Conservation (phyloP, 257 asterid genomes). For the Fraxinus pennsylvanica region DNA sequence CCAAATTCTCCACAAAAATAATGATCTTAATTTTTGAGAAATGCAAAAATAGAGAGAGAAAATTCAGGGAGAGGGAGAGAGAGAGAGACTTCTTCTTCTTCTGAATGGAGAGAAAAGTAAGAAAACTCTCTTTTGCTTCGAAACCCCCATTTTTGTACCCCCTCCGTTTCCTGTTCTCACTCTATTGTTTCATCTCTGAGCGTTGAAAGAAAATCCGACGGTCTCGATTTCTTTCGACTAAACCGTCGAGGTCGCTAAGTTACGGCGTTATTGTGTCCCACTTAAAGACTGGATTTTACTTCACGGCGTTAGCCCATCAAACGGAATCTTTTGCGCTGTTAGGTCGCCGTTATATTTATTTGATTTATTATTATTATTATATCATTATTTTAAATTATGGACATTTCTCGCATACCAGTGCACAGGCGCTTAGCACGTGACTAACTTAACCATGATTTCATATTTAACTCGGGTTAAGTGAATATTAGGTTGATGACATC, state of each 20-base stretch:
- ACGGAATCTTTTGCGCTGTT: slow-evolving; percentile 50
- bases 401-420: slow-evolving; percentile 40
- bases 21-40: slow-evolving; percentile 11
- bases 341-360: slow-evolving; percentile 14
- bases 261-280: slow-evolving; percentile 35
- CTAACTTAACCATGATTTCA: slow-evolving; percentile 25
- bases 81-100: slow-evolving; percentile 33
- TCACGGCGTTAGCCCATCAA: slow-evolving; percentile 34
- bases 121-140: slow-evolving; percentile 49
- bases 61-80: slow-evolving; percentile 23
- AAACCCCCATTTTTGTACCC: slow-evolving; percentile 58
- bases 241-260: slow-evolving; percentile 27
- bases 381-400: slow-evolving; percentile 27
- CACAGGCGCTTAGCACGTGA: slow-evolving; percentile 34
- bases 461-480: slow-evolving; percentile 28
- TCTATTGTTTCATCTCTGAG: slow-evolving; percentile 31
- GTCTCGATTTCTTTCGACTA: slow-evolving; percentile 29
- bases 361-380: slow-evolving; percentile 19
- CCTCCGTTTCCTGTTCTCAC: slow-evolving; percentile 31
- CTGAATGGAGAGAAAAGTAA: slow-evolving; percentile 37
- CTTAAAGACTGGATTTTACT: slow-evolving; percentile 23
- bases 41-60: slow-evolving; percentile 23
- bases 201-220: slow-evolving; percentile 39
- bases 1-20: slow-evolving; percentile 22
- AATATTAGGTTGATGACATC: neutral